These are phyloP conservation scores for Botrytis elliptica DNA, from an alignment of 2,329 filamentous ascomycete genomes.

Conservation along the genomic window DNA sequence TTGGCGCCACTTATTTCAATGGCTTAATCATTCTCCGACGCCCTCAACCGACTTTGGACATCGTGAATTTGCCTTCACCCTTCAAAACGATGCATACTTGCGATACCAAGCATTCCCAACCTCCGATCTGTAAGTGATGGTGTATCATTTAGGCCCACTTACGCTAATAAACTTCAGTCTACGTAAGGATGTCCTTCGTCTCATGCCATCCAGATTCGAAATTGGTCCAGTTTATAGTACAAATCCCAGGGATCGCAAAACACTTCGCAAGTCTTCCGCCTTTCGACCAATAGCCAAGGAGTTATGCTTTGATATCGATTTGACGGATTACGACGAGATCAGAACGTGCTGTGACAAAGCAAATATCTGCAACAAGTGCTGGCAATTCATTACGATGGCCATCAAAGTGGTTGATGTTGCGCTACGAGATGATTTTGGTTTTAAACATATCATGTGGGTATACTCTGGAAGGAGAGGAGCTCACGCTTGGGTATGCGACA, in stretches of 20 bases:
- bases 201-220: slow-evolving; percentile 93
- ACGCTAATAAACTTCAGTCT: slow-evolving; percentile 52
- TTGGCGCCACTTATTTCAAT: slow-evolving; percentile 92
- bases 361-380: slow-evolving; percentile 91
- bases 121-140: slow-evolving; percentile 54
- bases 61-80: slow-evolving; percentile 92
- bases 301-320: slow-evolving; percentile 97
- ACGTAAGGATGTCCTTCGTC: slow-evolving; percentile 83
- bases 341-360: slow-evolving; percentile 92
- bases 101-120: slow-evolving; percentile 82
- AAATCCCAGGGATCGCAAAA: slow-evolving; percentile 91
- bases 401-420: slow-evolving; percentile 90
- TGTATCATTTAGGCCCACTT: neutral
- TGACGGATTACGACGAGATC: slow-evolving; percentile 98
- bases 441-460: slow-evolving; percentile 96
- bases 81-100: slow-evolving; percentile 89
- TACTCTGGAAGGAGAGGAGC: slow-evolving; percentile 96
- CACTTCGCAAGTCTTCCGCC: slow-evolving; percentile 71
- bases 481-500: slow-evolving; percentile 98
- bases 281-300: slow-evolving; percentile 92
- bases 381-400: slow-evolving; percentile 97
- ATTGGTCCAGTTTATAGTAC: slow-evolving; percentile 96
- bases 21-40: slow-evolving; percentile 90
- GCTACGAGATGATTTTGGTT: slow-evolving; percentile 90
- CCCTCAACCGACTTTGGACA: slow-evolving; percentile 87